Evolutionary conservation across 371 early-diverging fungal genomes (phyloP), one percentile per base, ranked within the genome.

Genomic region (Syncephalastrum sp.): DNA sequence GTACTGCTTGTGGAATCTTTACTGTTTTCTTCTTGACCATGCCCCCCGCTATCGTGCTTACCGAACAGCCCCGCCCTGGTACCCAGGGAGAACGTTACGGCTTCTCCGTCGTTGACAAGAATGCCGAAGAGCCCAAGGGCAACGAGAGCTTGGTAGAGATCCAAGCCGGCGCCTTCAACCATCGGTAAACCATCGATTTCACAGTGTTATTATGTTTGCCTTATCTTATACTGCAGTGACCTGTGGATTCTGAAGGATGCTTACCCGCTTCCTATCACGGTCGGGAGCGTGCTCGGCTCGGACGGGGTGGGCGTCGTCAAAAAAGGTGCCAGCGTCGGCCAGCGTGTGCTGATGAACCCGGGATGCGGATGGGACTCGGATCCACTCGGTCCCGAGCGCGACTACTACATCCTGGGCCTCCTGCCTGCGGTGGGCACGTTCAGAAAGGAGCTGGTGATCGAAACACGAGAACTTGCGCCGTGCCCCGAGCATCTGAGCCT

Each of bases 161-260:
- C 46, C 72, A 79, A 19, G 87, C 86, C 1, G 84, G 82, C 44
- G 78, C 89, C 5, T 72, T 88, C 53, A 90, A 90, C 64, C 88
- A 88, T 59, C 81, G 88, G 73, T 72, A 68, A 47, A 10, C 7
- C 16, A 23, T 23, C 13, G 15, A 21, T 8, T 14, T 13, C 17
- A 49, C 4, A 10, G n/a, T 24, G 12, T 4, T 8, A 16, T 16
- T 14, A 6, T 21, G 21, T 21, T 43, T n/a, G 12, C 12, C 45
- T 54, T 4, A 23, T 4, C 14, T 6, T 6, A 7, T 5, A 21
- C 38, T 8, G 19, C 24, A 61, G 62, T 27, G 85, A 87, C 48
- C 70, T 82, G 23, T 87, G 80, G 75, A 84, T 84, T 56, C 79
- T 85, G 25, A 74, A 82, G 57, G 82, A 75, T 8, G 45, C 59